Base-by-base conservation (phyloP, 805 yeast genomes). In the Candida oleophila region DNA sequence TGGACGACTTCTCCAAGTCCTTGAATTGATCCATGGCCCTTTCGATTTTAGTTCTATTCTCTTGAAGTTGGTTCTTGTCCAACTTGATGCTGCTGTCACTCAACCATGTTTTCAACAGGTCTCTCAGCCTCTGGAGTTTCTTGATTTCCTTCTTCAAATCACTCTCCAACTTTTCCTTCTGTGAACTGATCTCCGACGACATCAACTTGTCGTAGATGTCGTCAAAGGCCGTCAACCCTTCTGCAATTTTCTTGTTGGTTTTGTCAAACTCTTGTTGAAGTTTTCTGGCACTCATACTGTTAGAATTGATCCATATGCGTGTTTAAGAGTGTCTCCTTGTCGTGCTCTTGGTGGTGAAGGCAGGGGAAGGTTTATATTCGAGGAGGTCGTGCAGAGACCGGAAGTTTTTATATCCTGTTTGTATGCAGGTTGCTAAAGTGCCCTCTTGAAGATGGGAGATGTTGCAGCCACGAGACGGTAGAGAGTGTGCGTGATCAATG, bases 11-110 rank as follows among this genome's bases (percentile, higher is more conserved):
- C 67, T 92, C 99, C 55, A 92, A 89, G 46, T 89, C 92, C 64
- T 94, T 94, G 70, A 92, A 94, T 57, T 90, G 80, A 66, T 92
- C 99, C 99, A 92, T 92, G 50, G 94, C 94, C 59, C 90, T 87
- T 57, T 92, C 97, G 47, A 85, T 74, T 52, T 89, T 71, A 42
- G 73, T 64, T 14, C 83, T 78, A 57, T 86, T 87, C 62, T 89
- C 94, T 43, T 63, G 73, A 28, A 73, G 55, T 22, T 59, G 47
- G 40, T 50, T 55, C 54, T 71, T 69, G 51, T 72, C 77, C 57
- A 92, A 96, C 64, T 95, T 90, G 41, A 91, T 90, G 52, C 91
- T 96, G 55, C 85, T 87, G 55, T 92, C 91, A 38, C 92, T 82
- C 62, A 90, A 70, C 99, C 99, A 92, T 47, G 87, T 87, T 69